Base-by-base conservation (phyloP, 2,329 filamentous ascomycete species). In the Exophiala sp. region DNA sequence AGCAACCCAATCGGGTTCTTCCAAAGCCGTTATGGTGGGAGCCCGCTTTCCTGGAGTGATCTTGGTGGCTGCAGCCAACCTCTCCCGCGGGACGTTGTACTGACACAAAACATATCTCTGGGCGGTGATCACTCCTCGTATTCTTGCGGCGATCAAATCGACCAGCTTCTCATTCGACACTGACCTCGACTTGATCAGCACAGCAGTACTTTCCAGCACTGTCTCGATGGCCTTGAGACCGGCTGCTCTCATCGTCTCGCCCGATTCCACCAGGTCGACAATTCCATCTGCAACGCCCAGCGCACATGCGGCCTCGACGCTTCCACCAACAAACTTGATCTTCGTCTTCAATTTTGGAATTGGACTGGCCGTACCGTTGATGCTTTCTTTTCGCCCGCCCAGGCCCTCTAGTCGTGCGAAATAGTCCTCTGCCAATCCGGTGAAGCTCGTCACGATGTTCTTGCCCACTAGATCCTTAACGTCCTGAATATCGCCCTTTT, bases 251-350 rank as follows among this genome's bases (percentile, higher is more conserved):
- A 98, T 98, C 0, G 93, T 98, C 71, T 97, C 91, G 49, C 93
- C 93, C 16, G 93, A 97, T 75, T 98, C 89, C 65, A 98, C 93
- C 50, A 98, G 82, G 72, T 98, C 93, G 40, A 98, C 89, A 66
- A 98, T 96, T 43, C 91, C 93, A 66, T 97, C 91, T 37, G 93
- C 93, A 22, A 97, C 90, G 46, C 93, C 93, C 47, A 98, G 75
- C 16, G 93, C 91, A 66, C 93, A 98, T 32, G 93, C 91, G 44
- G 93, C 91, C 73, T 98, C 93, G 27, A 98, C 93, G 75, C 91
- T 97, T 13, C 93, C 93, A 58, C 91, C 93, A 53, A 97, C 79
- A 69, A 93, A 94, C 64, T 95, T 88, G 63, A 98, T 89, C 64
- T 88, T 89, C 8, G 93, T 97, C 63, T 77, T 80, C 60, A 94